These are phyloP conservation scores for Barnettozyma hawaiiensis DNA, from an alignment of 1,139 yeast genomes.

Conservation along the genomic window DNA sequence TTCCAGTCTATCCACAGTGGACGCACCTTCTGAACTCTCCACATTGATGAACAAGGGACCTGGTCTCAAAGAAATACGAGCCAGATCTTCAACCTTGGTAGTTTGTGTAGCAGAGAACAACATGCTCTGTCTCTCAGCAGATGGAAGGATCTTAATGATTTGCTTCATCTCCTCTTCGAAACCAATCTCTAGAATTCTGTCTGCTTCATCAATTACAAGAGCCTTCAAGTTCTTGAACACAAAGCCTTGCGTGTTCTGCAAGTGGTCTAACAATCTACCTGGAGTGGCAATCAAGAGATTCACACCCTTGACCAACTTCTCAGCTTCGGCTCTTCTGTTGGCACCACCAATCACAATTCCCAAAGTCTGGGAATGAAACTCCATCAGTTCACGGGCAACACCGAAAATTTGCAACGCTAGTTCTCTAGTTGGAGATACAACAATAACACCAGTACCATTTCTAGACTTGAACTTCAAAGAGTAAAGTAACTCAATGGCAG, in stretches of 20 bases:
- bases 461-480: conserved; percentile 87
- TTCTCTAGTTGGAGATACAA: conserved; percentile 86
- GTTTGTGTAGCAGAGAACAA: conserved; percentile 97
- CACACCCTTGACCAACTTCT: conserved; percentile 88
- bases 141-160: conserved; percentile 88
- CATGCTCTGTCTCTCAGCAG: conserved; percentile 94
- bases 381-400: conserved; percentile 91
- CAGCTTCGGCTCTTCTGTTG: conserved; percentile 94
- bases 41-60: conserved; percentile 97
- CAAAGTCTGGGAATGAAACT: conserved; percentile 74
- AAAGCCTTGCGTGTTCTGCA: conserved; percentile 92
- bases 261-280: conserved; percentile 91
- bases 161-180: conserved; percentile 98
- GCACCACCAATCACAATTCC: conserved; percentile 99
- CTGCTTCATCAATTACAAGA: conserved; percentile 93
- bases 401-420: conserved; percentile 95
- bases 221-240: conserved; percentile 93
- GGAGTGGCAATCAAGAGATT: conserved; percentile 94
- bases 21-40: conserved; percentile 71
- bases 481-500: conserved; percentile 88
- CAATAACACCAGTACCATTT: conserved; percentile 86
- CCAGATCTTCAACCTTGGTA: conserved; percentile 96
- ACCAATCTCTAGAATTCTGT: conserved; percentile 92
- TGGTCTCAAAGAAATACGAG: conserved; percentile 88
- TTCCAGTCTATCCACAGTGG: conserved; percentile 95